These are phyloP conservation scores for Begonia fuchsioides DNA, from an alignment of 306 rosid genomes.

Conservation along the genomic window DNA sequence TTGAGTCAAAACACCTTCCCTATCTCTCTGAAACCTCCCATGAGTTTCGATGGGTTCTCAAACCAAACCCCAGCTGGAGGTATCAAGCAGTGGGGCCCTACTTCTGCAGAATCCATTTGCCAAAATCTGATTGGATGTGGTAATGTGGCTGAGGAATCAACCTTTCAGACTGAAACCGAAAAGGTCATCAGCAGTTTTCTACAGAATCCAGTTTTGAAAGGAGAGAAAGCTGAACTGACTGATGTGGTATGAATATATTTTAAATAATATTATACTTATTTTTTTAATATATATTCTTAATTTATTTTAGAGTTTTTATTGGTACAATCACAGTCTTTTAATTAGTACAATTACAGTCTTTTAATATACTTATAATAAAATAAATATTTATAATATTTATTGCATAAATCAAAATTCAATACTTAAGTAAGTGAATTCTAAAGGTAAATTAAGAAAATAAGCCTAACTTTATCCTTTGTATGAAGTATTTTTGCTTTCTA, in stretches of 20 bases:
- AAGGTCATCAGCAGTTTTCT: conserved; percentile 58
- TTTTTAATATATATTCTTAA: too few species aligned
- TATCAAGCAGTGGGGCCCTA: conserved; percentile 25
- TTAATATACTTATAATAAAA: too few species aligned
- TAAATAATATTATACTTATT: too few species aligned
- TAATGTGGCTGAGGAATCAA: conserved; percentile 22
- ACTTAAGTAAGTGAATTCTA: too few species aligned
- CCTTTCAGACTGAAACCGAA: conserved; percentile 52
- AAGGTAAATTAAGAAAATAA: too few species aligned
- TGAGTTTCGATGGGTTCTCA: conserved; percentile 14
- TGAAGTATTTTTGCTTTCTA: too few species aligned
- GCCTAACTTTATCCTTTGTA: too few species aligned
- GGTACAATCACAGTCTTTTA: too few species aligned
- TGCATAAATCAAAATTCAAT: too few species aligned
- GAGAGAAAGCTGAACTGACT: conserved; percentile 28
- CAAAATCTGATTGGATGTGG: conserved; percentile 30
- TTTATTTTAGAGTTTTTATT: too few species aligned
- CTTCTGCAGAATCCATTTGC: conserved; percentile 25
- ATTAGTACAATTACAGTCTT: too few species aligned
- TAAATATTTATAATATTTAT: too few species aligned
- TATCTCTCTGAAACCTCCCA: conserved; percentile 37
- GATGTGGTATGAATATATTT: conserved; percentile 49
- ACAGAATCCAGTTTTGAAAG: conserved; percentile 65
- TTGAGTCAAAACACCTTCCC: conserved; percentile 43
- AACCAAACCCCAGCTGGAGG: conserved; percentile 35